A percentile compares a stretch with the other conserved stretches of the same genome.
These are phyloP conservation scores for Pseudogymnoascus sp. DNA, from an alignment of 2,329 filamentous ascomycete genomes.

Conservation along the genomic window DNA sequence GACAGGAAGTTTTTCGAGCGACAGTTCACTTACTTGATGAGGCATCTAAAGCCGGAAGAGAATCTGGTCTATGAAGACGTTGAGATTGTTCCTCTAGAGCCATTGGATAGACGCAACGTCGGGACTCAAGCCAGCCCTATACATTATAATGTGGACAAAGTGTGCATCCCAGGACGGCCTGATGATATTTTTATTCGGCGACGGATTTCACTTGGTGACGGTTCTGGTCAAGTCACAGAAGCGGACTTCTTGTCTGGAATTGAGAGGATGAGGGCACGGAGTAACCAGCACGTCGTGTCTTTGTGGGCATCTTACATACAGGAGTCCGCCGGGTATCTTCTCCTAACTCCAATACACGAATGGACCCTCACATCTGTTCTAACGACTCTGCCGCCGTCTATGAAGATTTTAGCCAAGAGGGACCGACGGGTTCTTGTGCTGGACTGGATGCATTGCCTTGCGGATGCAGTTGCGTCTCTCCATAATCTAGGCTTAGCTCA, in stretches of 20 bases:
- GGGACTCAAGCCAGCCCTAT: constrained; percentile 32
- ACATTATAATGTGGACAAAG: constrained; percentile 45
- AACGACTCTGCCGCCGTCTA: constrained; percentile 52
- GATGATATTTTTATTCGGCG: constrained; percentile 52
- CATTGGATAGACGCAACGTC: constrained; percentile 48
- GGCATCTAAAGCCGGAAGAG: constrained; percentile 52
- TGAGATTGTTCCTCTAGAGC: constrained; percentile 64
- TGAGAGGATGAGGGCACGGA: constrained; percentile 49
- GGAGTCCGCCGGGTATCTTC: constrained; percentile 55
- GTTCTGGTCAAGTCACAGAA: constrained; percentile 38
- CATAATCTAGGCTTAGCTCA: constrained; percentile 60
- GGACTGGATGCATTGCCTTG: constrained; percentile 70
- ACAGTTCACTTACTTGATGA: constrained; percentile 66
- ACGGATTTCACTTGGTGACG: constrained; percentile 46
- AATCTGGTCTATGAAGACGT: constrained; percentile 59
- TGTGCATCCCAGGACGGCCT: constrained; percentile 57
- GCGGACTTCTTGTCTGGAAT: constrained; percentile 57
- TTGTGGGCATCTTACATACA: constrained; percentile 66
- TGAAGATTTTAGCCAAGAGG: constrained; percentile 56
- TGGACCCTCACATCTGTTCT: constrained; percentile 63
- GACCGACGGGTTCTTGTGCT: constrained; percentile 54
- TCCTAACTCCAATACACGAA: constrained; percentile 62
- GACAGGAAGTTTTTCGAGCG: constrained; percentile 63
- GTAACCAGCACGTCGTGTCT: constrained; percentile 64
- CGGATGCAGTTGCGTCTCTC: constrained; percentile 59